Evolutionary conservation across 306 rosid genomes (phyloP).

Genomic region (Quercus ilex): DNA sequence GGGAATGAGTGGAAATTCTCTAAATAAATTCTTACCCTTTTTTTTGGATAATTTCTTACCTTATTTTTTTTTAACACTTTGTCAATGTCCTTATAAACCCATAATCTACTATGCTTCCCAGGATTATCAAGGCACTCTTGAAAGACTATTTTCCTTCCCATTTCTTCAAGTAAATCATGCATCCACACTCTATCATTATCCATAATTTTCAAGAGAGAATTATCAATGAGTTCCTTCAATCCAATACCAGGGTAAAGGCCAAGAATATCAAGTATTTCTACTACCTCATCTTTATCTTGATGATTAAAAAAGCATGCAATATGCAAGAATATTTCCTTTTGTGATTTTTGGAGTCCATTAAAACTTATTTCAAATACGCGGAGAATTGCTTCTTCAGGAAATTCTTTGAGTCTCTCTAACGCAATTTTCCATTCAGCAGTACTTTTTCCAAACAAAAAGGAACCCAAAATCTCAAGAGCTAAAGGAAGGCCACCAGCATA

Average conservation of each 20-base stretch:
- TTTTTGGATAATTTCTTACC: background rate
- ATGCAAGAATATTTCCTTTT: background rate
- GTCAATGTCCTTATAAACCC: background rate
- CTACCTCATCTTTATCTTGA: background rate
- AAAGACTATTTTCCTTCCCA: background rate
- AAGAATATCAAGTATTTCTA: background rate
- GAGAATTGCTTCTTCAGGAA: background rate
- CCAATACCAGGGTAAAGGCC: background rate
- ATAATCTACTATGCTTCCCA: background rate
- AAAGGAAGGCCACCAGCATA: background rate
- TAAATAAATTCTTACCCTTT: background rate
- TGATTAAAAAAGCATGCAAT: background rate
- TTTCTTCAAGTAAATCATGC: background rate
- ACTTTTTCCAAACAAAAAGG: background rate
- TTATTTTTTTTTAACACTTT: background rate
- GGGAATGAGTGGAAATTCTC: too few relatives aligned
- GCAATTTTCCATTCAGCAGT: background rate
- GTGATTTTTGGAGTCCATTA: background rate
- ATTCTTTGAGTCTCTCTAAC: background rate
- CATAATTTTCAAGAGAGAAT: background rate
- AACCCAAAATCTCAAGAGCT: background rate
- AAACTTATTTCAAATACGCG: background rate
- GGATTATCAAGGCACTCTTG: background rate
- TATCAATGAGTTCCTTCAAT: background rate
- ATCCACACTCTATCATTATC: background rate